phyloP scores from a whole-genome alignment of 208 protist species.

The Leishmania mexicana region DNA sequence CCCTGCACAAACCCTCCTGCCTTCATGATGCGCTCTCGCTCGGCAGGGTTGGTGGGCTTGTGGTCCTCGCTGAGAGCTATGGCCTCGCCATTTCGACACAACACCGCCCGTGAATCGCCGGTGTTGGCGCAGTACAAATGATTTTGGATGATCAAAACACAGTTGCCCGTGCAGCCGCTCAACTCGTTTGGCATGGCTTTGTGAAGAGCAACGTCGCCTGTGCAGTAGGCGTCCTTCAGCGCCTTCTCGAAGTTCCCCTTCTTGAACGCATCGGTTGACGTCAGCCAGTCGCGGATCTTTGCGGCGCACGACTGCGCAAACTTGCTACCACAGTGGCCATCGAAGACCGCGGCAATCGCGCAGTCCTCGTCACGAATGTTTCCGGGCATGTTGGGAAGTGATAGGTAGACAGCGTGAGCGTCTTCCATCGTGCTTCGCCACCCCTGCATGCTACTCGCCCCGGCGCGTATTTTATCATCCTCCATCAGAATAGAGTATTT shows the following conservation, averaged over 20 bases:
- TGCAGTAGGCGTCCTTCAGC: constrained; percentile 67
- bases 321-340: constrained; percentile 88
- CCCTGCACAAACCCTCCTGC: constrained; percentile 92
- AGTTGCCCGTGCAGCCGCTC: constrained; percentile 87
- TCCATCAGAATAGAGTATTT: constrained; percentile 94
- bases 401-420: constrained; percentile 85
- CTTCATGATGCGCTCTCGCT: constrained; percentile 85
- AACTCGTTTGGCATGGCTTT: constrained; percentile 76
- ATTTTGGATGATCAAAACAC: constrained; percentile 81
- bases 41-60: constrained; percentile 88
- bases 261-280: constrained; percentile 52
- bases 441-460: constrained; percentile 92
- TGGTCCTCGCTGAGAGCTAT: constrained; percentile 95
- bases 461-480: constrained; percentile 89
- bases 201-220: constrained; percentile 70
- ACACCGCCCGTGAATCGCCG: constrained; percentile 91
- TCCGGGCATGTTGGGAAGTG: constrained; percentile 68
- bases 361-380: constrained; percentile 75
- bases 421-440: constrained; percentile 93
- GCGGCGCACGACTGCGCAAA: constrained; percentile 80
- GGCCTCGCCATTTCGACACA: constrained; percentile 85
- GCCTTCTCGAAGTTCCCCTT: constrained; percentile 69
- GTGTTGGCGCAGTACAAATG: constrained; percentile 95
- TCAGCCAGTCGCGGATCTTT: constrained; percentile 79
- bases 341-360: constrained; percentile 85